Evolutionary conservation across 78 protist genomes (phyloP), one percentile per base, ranked within the genome.

Genomic region (Chrysochromulina parva): DNA sequence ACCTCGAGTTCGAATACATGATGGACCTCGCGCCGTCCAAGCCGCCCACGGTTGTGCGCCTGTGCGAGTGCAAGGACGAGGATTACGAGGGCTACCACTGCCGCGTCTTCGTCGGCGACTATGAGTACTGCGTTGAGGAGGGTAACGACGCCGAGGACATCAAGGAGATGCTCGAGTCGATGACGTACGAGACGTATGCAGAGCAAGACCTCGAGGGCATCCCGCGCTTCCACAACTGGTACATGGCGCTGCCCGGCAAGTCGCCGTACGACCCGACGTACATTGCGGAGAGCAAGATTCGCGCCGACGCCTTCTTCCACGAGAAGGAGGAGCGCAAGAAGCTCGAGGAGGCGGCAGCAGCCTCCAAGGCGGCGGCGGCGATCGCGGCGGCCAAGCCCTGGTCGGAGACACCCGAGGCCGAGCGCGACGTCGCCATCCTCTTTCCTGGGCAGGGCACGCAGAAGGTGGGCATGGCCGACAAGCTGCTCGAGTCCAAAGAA

Each of bases 141-240:
- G 82, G 82, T 26, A 38, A 74, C 82, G 82, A 74, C 26, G 82
- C 82, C n/a, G 82, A 74, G 57, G 82, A 74, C 38, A 57, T 74
- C n/a, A 74, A 74, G 82, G 57, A 3, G 57, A 74, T 74, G 82
- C 82, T 74, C 82, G 82, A 74, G 82, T 17, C 82, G 2, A 38
- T 74, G 57, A 17, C 53, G 20, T 74, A 74, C 82, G 82, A 74
- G 55, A 48, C 57, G 82, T 74, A 74, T 11, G 82, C 82, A 1
- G 82, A 74, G 82, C 82, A 74, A 22, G 82, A 74, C 82, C 82
- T 74, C 22, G 82, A 74, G 28, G 82, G 82, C 55, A 11, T 74
- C 26, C 82, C 82, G 11, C 82, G 82, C 82, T 74, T 74, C 82
- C 82, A 74, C 82, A 74, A 74, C 82, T 74, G 82, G 82, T 74